Evolutionary conservation across 805 yeast genomes (phyloP).

Genomic region (Torulaspora maleeae): DNA sequence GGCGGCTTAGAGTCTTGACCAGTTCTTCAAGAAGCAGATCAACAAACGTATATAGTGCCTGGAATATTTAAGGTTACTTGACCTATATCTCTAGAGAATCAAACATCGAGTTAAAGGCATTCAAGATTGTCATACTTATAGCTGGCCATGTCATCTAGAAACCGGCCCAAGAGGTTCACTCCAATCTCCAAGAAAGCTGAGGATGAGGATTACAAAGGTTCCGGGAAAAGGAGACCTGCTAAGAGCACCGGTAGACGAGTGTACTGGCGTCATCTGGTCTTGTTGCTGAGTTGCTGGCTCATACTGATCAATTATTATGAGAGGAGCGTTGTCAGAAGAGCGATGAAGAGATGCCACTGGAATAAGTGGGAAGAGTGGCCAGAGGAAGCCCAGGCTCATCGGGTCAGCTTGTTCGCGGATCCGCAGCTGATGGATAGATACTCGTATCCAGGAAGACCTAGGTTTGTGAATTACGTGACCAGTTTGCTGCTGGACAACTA

Average conservation of each 20-base stretch:
- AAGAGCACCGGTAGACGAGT: constrained; percentile 3
- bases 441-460: constrained; percentile 74
- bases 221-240: background rate
- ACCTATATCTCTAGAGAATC: background rate
- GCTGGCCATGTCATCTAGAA: constrained; percentile 11
- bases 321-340: constrained; percentile 43
- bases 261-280: constrained; percentile 27
- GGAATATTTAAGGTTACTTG: constrained; percentile 3
- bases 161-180: constrained; percentile 10
- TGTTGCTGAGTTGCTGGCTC: constrained; percentile 40
- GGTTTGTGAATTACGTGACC: constrained; percentile 49
- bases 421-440: constrained; percentile 89
- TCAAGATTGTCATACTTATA: background rate
- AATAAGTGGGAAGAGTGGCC: constrained; percentile 59
- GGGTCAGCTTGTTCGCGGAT: constrained; percentile 73
- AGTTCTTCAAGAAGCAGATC: background rate
- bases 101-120: background rate
- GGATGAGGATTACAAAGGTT: constrained; percentile 3
- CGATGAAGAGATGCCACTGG: constrained; percentile 57
- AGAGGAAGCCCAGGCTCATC: constrained; percentile 38
- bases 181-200: constrained; percentile 8
- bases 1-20: background rate
- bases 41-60: background rate
- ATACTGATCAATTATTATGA: constrained; percentile 50
- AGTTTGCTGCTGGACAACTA: constrained; percentile 68